Base-by-base conservation (phyloP, 768 basidiomycete genomes). In the Leccinum broughii region DNA sequence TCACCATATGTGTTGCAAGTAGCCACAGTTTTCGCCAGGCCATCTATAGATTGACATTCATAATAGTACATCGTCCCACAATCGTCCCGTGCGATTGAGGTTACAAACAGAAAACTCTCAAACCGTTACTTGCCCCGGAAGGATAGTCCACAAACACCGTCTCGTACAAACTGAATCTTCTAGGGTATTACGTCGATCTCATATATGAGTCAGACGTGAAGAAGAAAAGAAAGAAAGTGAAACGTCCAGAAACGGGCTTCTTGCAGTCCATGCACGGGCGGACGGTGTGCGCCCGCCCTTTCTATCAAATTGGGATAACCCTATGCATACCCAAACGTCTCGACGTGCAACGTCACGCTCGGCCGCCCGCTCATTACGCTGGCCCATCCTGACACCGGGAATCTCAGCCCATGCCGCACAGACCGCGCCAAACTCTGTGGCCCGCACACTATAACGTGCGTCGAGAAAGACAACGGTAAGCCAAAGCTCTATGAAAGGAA, bases 391-490 rank as follows among this genome's bases (percentile, higher is more conserved):
- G 70, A 70, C 13, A 77, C 68, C 10, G 77, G 76, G 11, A 71
- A 66, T 10, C 79, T 72, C 55, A 85, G 55, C 2, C 79, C 78
- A 0, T 62, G 56, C 4, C 79, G 76, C 20, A 81, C 82, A 1
- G 73, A 66, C 32, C 70, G 64, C 1, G 78, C 70, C 11, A 85
- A 60, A 3, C 72, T 69, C 24, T 74, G 72, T 0, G 82, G 77
- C 3, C 84, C 84, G 53, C 84, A 86, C 0, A 84, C 84, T 85
- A 17, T 15, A 3, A 2, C 51, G 17, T 4, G 5, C 10, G 37
- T 26, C 26, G 41, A 44, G n/a, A 44, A 41, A 17, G 15, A 11
- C 9, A 44, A 49, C 7, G 32, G 30, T 37, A 4, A 39, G 13
- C 22, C 8, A 41, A 7, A 35, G 6, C 22, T 37, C 20, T 6